Evolutionary conservation across 202 grass and related monocot species (phyloP).

Genomic region (Miscanthus sacchariflorus): DNA sequence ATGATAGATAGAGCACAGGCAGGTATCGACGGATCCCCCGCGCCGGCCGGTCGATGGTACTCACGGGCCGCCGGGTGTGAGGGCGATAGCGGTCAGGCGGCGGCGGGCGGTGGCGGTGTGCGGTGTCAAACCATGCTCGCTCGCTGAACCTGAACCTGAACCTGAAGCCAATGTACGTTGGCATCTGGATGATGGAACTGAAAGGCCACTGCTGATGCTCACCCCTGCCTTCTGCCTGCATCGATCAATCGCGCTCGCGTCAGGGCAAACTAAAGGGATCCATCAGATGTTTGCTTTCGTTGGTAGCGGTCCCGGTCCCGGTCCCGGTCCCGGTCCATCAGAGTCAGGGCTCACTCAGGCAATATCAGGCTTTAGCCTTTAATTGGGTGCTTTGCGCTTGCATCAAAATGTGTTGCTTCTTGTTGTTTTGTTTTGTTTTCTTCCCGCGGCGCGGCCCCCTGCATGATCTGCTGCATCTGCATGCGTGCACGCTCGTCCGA

Average conservation of each 20-base stretch:
- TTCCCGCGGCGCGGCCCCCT: background rate
- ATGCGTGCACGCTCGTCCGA: no score
- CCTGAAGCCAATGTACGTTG: no score
- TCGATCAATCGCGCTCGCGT: background rate
- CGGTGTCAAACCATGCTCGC: background rate
- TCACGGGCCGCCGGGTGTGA: background rate
- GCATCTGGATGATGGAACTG: no score
- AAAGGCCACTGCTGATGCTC: no score
- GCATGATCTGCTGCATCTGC: background rate
- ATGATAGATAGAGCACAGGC: background rate
- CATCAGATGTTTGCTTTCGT: constrained; percentile 41
- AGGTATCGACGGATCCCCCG: background rate
- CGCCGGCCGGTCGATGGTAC: background rate
- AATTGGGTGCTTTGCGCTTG: constrained; percentile 37
- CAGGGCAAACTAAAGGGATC: constrained; percentile 22
- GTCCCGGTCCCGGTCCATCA: background rate
- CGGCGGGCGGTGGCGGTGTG: no score
- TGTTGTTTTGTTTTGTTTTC: background rate
- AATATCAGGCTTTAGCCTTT: constrained; percentile 17
- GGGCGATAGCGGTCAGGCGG: no score
- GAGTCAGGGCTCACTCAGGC: background rate
- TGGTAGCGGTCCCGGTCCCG: constrained; percentile 25
- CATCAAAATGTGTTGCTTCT: constrained; percentile 52
- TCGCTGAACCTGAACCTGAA: background rate
- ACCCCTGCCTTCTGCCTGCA: background rate